Conservation (phyloP, 768 basidiomycete genomes). For the Termitomyces sp. region DNA sequence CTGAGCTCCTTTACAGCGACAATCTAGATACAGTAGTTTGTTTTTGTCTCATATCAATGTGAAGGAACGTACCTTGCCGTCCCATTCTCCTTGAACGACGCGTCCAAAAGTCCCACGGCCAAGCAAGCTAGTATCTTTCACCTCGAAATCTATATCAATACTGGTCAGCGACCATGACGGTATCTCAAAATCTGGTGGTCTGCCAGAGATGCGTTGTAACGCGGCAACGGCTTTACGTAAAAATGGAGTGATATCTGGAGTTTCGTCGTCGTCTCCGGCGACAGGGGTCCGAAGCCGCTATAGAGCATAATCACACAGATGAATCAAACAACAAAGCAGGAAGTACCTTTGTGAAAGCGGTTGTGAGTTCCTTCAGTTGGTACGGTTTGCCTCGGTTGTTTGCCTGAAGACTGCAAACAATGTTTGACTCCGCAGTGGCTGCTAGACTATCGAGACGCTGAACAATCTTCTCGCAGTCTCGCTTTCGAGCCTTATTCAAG, state of each 20-base stretch:
- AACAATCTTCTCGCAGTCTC: slow-evolving; percentile 5
- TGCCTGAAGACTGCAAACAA: slow-evolving; percentile 5
- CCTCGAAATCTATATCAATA: slow-evolving; percentile 18
- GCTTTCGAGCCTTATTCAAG: slow-evolving; percentile 6
- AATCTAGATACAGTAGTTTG: slow-evolving; percentile 7
- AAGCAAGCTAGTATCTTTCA: slow-evolving; percentile 11
- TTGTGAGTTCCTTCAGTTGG: slow-evolving; percentile 11
- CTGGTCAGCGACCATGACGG: slow-evolving; percentile 20
- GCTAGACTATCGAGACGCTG: slow-evolving; percentile 1
- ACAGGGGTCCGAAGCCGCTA: slow-evolving; percentile 5
- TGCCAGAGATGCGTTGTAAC: slow-evolving; percentile 9
- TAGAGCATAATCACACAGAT: neutral
- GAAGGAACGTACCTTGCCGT: slow-evolving; percentile 12
- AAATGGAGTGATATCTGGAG: slow-evolving; percentile 6
- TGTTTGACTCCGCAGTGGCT: neutral
- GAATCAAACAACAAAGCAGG: neutral
- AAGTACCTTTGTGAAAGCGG: slow-evolving; percentile 12
- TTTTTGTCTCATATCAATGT: neutral
- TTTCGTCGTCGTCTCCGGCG: neutral
- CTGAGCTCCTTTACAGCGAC: slow-evolving; percentile 26
- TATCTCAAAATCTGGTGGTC: slow-evolving; percentile 12
- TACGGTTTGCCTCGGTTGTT: slow-evolving; percentile 6
- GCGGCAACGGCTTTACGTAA: slow-evolving; percentile 9
- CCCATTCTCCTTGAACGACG: slow-evolving; percentile 22
- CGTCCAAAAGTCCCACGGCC: slow-evolving; percentile 22